Percentiles rank a stretch among this genome's conserved stretches.
Conservation (phyloP, 176 grass and related monocot species). For the Cenchrus fungigraminus region DNA sequence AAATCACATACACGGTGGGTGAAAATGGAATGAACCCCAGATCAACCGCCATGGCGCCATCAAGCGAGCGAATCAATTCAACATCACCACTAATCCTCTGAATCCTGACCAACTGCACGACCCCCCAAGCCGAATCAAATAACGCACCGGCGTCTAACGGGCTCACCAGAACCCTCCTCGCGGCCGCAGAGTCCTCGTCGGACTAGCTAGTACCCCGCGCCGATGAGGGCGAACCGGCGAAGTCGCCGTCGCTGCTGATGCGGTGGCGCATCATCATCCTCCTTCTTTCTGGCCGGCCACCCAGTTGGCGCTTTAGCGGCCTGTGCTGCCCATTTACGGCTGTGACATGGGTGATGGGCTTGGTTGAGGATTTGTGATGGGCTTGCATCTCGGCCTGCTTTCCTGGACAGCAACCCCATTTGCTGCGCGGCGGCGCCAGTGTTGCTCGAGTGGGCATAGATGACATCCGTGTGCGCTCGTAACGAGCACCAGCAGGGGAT, state of each 20-base stretch:
- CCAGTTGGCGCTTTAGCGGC: no score
- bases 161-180: not conserved
- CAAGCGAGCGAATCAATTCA: not conserved
- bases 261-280: not conserved
- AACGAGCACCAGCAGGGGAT: no score
- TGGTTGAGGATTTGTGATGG: no score
- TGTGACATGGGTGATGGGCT: no score
- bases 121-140: not conserved
- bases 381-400: no score
- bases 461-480: no score
- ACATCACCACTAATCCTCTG: not conserved
- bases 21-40: not conserved
- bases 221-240: not conserved
- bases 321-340: no score
- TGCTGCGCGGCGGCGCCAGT: no score
- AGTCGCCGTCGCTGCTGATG: not conserved
- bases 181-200: not conserved
- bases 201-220: not conserved
- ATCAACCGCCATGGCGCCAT: not conserved
- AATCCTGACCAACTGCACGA: not conserved
- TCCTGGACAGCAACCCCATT: no score
- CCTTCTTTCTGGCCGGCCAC: no score
- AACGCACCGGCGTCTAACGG: not conserved
- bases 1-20: not conserved
- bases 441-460: no score